These are phyloP conservation scores for Microsporum ferrugineum DNA, from an alignment of 2,329 filamentous ascomycete species.

Conservation along the genomic window DNA sequence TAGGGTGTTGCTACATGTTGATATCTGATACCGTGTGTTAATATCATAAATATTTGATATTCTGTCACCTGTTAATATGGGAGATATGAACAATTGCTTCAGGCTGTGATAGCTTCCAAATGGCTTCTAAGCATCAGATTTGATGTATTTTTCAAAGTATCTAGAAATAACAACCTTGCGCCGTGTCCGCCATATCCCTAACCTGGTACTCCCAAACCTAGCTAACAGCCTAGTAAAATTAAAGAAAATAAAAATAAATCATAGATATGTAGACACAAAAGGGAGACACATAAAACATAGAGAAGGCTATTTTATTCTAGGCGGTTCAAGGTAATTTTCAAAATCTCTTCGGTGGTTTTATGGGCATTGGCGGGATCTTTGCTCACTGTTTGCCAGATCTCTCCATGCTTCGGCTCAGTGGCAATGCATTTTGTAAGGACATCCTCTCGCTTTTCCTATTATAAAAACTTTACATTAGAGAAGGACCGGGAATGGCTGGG, in stretches of 20 bases:
- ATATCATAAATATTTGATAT: too few relatives aligned
- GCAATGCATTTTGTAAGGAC: conserved; percentile 68
- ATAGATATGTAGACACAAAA: too few relatives aligned
- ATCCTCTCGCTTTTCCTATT: conserved; percentile 70
- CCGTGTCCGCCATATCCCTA: neutral
- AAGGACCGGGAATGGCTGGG: neutral
- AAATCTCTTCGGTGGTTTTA: conserved; percentile 64
- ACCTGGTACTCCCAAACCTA: neutral
- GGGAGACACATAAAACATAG: neutral
- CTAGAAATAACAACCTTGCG: neutral
- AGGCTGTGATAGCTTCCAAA: too few relatives aligned
- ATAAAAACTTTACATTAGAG: neutral
- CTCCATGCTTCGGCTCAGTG: conserved; percentile 83
- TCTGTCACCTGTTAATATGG: too few relatives aligned
- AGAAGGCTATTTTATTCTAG: neutral
- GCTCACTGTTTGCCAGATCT: conserved; percentile 74
- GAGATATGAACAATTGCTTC: too few relatives aligned
- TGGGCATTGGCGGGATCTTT: conserved; percentile 77
- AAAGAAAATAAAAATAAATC: neutral
- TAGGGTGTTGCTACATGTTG: too few relatives aligned
- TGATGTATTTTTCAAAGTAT: neutral
- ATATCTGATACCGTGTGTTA: too few relatives aligned
- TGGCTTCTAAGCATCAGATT: neutral
- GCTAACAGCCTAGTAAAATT: neutral
- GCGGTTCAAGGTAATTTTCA: conserved; percentile 54